Base-by-base conservation (phyloP, 441 rosid species). In the Arabidopsis lyrata region DNA sequence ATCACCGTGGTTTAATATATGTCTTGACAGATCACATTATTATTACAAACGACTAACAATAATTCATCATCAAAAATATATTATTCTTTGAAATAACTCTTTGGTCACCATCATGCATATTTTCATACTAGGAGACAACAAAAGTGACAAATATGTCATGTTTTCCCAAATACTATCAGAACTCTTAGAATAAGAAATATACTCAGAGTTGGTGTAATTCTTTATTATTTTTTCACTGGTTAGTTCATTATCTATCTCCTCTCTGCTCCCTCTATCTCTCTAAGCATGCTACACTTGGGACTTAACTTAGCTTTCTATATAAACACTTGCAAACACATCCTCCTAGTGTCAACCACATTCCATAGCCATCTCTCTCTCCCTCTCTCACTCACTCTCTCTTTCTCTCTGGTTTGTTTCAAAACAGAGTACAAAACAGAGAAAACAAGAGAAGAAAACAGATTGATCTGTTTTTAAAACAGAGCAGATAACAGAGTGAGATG, bases 401-500 rank as follows among this genome's bases (percentile, higher is more conserved):
- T 24, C 53, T 49, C 62, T 12, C 68, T 18, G 4, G 2, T 60
- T 34, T 60, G 16, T 6, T 20, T 22, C 1, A 20, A 44, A 64
- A 36, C 70, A 63, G 56, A 72, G 29, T 3, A 60, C 3, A 60
- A 2, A 59, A 35, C 10, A 66, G n/a, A 49, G 14, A 56, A 8
- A 55, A 10, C 6, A 14, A 31, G 20, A 31, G 6, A 12, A 55
- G 6, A 35, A 65, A 22, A 20, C 31, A 64, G 69, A 64, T 32
- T 0, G 1, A 24, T 22, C 36, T 50, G 57, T 24, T 24, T 24
- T 3, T 38, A 18, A 61, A 18, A 38, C 29, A 50, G 52, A 44
- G 20, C 35, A 44, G 54, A 53, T 45, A 54, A 32, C 3, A 55
- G 57, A 63, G 71, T 55, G 52, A 73, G 59, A 92, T 90, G 96